A percentile compares a stretch with the other conserved stretches of the same genome.
Evolutionary conservation across 2,329 filamentous ascomycete species (phyloP).

Genomic region (Claviceps arundinis): DNA sequence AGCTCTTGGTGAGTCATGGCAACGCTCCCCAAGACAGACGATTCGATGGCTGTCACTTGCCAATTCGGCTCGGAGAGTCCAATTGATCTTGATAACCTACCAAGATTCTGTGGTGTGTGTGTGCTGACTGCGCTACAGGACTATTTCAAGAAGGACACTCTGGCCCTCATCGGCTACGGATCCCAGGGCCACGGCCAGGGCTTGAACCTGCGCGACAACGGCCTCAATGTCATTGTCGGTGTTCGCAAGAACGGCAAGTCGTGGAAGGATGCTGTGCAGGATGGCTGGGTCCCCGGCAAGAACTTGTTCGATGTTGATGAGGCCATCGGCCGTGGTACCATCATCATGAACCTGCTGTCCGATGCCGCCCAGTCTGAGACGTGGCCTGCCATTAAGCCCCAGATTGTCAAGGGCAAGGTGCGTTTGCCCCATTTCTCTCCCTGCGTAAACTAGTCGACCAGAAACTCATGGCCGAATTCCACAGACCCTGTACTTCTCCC

Average conservation of each 20-base stretch:
- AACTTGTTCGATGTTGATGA: constrained; percentile 98
- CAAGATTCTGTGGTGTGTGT: not conserved
- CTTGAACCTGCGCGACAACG: constrained; percentile 99
- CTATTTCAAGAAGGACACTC: constrained; percentile 99
- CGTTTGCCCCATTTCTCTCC: constrained; percentile 11
- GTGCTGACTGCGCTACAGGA: constrained; percentile 41
- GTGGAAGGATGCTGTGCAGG: constrained; percentile 93
- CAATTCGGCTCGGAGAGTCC: not conserved
- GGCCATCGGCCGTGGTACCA: constrained; percentile 83
- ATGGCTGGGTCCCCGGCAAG: constrained; percentile 96
- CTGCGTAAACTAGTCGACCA: not conserved
- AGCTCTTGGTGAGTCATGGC: constrained; percentile 66
- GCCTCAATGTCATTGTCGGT: constrained; percentile 96
- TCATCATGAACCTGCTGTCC: constrained; percentile 98
- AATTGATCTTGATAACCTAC: not conserved
- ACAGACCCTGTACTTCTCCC: constrained; percentile 98
- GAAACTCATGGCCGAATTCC: not conserved
- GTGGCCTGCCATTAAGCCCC: constrained; percentile 95
- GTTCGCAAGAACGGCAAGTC: constrained; percentile 97
- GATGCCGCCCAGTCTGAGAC: constrained; percentile 98
- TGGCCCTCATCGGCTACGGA: constrained; percentile 96
- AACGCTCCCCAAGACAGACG: not conserved
- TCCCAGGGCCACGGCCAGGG: constrained; percentile 98
- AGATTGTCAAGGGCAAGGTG: constrained; percentile 97
- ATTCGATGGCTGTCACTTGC: not conserved